Evolutionary conservation across 75 land plant species (phyloP), one percentile per base, ranked within the genome.

Genomic region (Picea sitchensis): DNA sequence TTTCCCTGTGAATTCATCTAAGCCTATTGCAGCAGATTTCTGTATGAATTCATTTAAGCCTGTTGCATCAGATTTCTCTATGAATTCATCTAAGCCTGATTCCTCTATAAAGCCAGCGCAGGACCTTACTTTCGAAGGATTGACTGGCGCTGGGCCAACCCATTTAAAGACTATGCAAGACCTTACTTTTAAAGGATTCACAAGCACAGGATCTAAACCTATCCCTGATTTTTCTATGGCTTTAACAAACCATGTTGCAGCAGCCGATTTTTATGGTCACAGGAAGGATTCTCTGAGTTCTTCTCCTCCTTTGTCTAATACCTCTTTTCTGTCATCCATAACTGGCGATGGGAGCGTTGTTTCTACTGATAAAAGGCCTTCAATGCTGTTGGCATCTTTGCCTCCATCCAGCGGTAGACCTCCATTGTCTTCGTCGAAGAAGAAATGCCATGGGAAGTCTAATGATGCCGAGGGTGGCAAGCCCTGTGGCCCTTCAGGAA

Each of bases 271-370:
- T 5, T 83, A 69, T 87, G 85, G 51, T 60, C 88, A 79, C 77
- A 34, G 61, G 77, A 51, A 79, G 79, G 83, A 85, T 59, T 69
- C 82, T 81, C 2, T 87, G 83, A 65, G 81, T 81, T 60, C 87
- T 3, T 83, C 87, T 6, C 84, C 89, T 44, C 76, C 83, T 20
- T 54, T 76, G 31, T 89, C 94, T 3, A 76, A 82, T 12, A 61
- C 93, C 60, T 87, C 87, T 58, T 92, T 90, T 23, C 73, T 92
- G 78, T 93, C 96, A 62, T 84, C 93, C 8, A 84, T 91, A 59
- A 89, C 88, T 74, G 88, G 92, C 61, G 95, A 88, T 65, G 92
- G 89, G 1, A 88, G 88, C 75, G 82, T 79, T 21, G 71, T 36
- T 23, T 82, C 82, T 2, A 86, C 80, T 78, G 87, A 82, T 14